Evolutionary conservation across 2,329 filamentous ascomycete genomes (phyloP), one percentile per base, ranked within the genome.

Genomic region (Grosmannia penicillata): DNA sequence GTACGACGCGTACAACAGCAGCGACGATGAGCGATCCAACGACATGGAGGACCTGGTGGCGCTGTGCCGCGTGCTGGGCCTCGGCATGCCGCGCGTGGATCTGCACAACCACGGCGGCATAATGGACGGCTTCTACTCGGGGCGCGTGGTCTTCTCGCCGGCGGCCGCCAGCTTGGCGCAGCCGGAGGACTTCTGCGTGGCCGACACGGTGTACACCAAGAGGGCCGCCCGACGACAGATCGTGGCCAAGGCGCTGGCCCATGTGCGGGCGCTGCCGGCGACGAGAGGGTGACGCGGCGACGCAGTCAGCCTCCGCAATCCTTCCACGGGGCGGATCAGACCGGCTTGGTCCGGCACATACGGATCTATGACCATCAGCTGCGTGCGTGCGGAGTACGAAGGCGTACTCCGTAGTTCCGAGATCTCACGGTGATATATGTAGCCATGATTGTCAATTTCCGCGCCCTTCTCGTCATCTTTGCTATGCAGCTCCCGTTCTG

Each of bases 241-340:
- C 4, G 62, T 65, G 0, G 54, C 58, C 44, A 44, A 48, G 24
- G 48, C 70, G 3, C 44, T 68, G 13, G 43, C 27, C 6, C 58
- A 55, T 48, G 42, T 72, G 23, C 23, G 18, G 8, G 23, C 13
- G 13, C 21, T 11, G 10, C 18, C 34, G 27, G 11, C 13, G 19
- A 6, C 11, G 17, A 4, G 9, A 15, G 22, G 22, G 23, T 23
- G 15, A 24, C n/a, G 22, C 3, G 22, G 21, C 10, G 22, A 11
- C 15, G 36, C n/a, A n/a, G n/a, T n/a, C n/a, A n/a, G n/a, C n/a
- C n/a, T n/a, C n/a, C n/a, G n/a, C n/a, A n/a, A n/a, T n/a, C n/a
- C n/a, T n/a, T n/a, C n/a, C n/a, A n/a, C n/a, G n/a, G n/a, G n/a
- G n/a, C n/a, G n/a, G n/a, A n/a, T n/a, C n/a, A n/a, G n/a, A n/a